These are phyloP conservation scores for Phallus indusiatus DNA, from an alignment of 768 basidiomycete genomes.

Conservation along the genomic window DNA sequence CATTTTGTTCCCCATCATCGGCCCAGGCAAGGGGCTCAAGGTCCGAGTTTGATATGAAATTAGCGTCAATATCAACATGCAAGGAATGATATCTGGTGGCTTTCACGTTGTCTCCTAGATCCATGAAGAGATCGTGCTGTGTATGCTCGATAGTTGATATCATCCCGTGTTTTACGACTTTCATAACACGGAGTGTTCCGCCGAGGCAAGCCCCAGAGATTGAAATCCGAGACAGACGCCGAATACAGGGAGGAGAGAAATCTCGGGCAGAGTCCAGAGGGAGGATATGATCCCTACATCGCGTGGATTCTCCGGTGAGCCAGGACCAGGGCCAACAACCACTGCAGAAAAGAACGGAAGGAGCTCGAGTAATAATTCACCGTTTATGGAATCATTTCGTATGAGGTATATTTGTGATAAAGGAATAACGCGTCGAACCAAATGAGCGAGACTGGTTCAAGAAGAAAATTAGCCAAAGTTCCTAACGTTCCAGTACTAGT, in stretches of 20 bases:
- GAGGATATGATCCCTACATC: slow-evolving; percentile 65
- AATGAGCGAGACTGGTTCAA: slow-evolving; percentile 52
- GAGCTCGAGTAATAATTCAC: slow-evolving; percentile 39
- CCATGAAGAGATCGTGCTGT: slow-evolving; percentile 52
- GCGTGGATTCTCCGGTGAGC: slow-evolving; percentile 50
- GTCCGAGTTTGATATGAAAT: slow-evolving; percentile 32
- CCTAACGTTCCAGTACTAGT: not conserved
- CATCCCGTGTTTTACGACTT: slow-evolving; percentile 72
- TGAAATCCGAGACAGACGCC: slow-evolving; percentile 81
- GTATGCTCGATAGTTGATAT: slow-evolving; percentile 54
- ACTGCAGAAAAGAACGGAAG: slow-evolving; percentile 58
- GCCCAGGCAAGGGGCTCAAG: slow-evolving; percentile 67
- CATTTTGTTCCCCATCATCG: slow-evolving; percentile 57
- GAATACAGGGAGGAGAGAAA: slow-evolving; percentile 56
- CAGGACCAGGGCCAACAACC: slow-evolving; percentile 73
- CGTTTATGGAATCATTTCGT: slow-evolving; percentile 55
- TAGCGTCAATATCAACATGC: slow-evolving; percentile 34
- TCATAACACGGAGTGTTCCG: slow-evolving; percentile 46
- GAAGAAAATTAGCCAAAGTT: not conserved
- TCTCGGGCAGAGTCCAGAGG: slow-evolving; percentile 54
- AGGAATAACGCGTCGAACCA: slow-evolving; percentile 57
- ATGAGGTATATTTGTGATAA: slow-evolving; percentile 56
- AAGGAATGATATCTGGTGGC: slow-evolving; percentile 77
- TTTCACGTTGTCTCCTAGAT: slow-evolving; percentile 41
- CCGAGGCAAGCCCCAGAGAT: slow-evolving; percentile 62